Conservation (phyloP, 1,139 yeast genomes). For the Meyerozyma smithsonii region DNA sequence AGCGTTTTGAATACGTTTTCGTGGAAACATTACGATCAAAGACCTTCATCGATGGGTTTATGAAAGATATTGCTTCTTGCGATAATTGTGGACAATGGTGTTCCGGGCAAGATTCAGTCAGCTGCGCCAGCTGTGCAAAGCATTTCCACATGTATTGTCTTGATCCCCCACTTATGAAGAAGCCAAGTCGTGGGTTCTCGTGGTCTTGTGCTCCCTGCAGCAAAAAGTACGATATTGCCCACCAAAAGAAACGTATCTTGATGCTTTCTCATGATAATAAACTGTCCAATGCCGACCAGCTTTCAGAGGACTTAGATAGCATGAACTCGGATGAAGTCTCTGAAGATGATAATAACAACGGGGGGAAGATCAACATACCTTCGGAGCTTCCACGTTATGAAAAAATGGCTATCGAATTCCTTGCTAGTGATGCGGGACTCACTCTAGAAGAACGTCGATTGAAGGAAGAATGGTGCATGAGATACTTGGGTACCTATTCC, state of each 20-base stretch:
- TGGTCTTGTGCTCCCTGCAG: slow-evolving; percentile 91
- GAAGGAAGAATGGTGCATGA: slow-evolving; percentile 71
- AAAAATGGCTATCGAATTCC: slow-evolving; percentile 50
- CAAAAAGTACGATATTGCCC: slow-evolving; percentile 38
- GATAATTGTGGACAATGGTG: slow-evolving; percentile 84
- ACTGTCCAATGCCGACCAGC: slow-evolving; percentile 34
- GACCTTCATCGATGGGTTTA: slow-evolving; percentile 59
- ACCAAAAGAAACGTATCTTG: slow-evolving; percentile 30
- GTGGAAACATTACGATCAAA: slow-evolving; percentile 69
- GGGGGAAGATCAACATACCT: not conserved
- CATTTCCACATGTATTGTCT: slow-evolving; percentile 79
- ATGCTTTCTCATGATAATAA: slow-evolving; percentile 45
- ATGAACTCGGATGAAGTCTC: slow-evolving; percentile 14
- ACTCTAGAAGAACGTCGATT: slow-evolving; percentile 46
- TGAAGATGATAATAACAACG: slow-evolving; percentile 5
- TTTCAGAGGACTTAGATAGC: slow-evolving; percentile 21
- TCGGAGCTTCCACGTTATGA: slow-evolving; percentile 52
- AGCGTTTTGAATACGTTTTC: slow-evolving; percentile 69
- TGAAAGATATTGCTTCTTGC: slow-evolving; percentile 52
- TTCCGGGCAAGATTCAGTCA: slow-evolving; percentile 66
- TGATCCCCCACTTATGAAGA: slow-evolving; percentile 75
- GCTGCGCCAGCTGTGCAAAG: slow-evolving; percentile 71
- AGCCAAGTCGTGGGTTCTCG: slow-evolving; percentile 84
- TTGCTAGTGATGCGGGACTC: slow-evolving; percentile 38
- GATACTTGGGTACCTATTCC: slow-evolving; percentile 77